phyloP scores from a whole-genome alignment of 75 land plant species.

The Adiantum capillusveneris region DNA sequence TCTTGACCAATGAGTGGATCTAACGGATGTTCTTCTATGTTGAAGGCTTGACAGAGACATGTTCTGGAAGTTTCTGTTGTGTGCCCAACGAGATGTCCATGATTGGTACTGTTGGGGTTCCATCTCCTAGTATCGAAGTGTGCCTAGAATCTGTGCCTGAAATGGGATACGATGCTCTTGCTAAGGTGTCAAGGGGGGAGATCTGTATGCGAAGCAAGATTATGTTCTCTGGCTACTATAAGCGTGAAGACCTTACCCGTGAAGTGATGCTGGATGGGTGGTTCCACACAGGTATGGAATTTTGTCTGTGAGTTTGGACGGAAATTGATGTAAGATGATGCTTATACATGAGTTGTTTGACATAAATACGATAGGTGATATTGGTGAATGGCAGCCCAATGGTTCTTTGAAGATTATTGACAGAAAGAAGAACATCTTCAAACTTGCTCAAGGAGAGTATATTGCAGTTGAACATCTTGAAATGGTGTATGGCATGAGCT shows the following conservation, averaged over 20 bases:
- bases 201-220: conserved; percentile 81
- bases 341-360: no score
- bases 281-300: conserved; percentile 91
- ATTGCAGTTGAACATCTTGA: conserved; percentile 98
- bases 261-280: conserved; percentile 93
- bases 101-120: conserved; percentile 99
- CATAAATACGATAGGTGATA: conserved; percentile 93
- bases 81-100: conserved; percentile 67
- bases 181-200: conserved; percentile 76
- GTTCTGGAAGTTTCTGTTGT: conserved; percentile 93
- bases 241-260: conserved; percentile 85
- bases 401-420: conserved; percentile 96
- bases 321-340: no score
- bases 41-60: conserved; percentile 92
- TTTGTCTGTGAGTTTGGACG: background rate
- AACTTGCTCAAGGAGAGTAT: conserved; percentile 99
- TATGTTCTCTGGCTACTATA: conserved; percentile 88
- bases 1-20: no score
- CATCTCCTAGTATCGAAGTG: conserved; percentile 79
- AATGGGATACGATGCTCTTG: conserved; percentile 89
- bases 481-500: conserved; percentile 64
- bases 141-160: conserved; percentile 97
- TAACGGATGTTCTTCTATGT: no score
- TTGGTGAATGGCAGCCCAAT: conserved; percentile 98
- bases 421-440: conserved; percentile 96